Conservation (phyloP, 306 rosid species). For the Quercus robur region DNA sequence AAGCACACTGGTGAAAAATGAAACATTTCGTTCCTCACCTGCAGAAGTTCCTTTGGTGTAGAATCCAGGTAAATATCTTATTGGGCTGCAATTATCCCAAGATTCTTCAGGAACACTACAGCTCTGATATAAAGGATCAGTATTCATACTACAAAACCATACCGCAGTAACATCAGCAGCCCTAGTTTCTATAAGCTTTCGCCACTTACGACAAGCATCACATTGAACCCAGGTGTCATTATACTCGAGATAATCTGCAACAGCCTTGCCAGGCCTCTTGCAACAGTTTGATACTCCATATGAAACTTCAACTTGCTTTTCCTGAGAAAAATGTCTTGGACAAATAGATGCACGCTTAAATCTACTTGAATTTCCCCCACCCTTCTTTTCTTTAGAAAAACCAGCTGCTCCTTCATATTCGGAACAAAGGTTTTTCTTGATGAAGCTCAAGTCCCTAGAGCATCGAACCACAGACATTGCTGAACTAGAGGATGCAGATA, state of each 20-base stretch:
- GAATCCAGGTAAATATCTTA: slow-evolving; percentile 75
- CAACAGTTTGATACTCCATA: slow-evolving; percentile 30
- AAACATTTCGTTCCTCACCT: slow-evolving; percentile 66
- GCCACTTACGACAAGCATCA: slow-evolving; percentile 91
- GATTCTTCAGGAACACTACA: slow-evolving; percentile 73
- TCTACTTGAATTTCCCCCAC: slow-evolving; percentile 28
- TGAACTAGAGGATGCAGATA: slow-evolving; percentile 38
- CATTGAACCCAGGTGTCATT: slow-evolving; percentile 92
- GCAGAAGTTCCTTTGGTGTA: slow-evolving; percentile 66
- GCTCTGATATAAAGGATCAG: slow-evolving; percentile 62
- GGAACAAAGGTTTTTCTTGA: slow-evolving; percentile 50
- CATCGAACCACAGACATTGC: slow-evolving; percentile 31
- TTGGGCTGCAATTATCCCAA: slow-evolving; percentile 44
- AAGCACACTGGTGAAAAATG: slow-evolving; percentile 74
- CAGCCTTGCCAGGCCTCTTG: slow-evolving; percentile 26
- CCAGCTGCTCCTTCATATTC: slow-evolving; percentile 44
- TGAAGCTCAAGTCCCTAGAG: slow-evolving; percentile 53
- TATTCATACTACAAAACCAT: slow-evolving; percentile 96
- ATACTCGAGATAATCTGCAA: slow-evolving; percentile 29
- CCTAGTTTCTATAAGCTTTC: slow-evolving; percentile 64
- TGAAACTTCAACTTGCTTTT: slow-evolving; percentile 34
- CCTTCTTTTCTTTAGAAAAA: slow-evolving; percentile 28
- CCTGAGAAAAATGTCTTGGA: slow-evolving; percentile 23
- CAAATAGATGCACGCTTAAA: slow-evolving; percentile 32
- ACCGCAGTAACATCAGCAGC: slow-evolving; percentile 53